Base-by-base conservation (phyloP, 441 rosid species). In the Geranium incanum region DNA sequence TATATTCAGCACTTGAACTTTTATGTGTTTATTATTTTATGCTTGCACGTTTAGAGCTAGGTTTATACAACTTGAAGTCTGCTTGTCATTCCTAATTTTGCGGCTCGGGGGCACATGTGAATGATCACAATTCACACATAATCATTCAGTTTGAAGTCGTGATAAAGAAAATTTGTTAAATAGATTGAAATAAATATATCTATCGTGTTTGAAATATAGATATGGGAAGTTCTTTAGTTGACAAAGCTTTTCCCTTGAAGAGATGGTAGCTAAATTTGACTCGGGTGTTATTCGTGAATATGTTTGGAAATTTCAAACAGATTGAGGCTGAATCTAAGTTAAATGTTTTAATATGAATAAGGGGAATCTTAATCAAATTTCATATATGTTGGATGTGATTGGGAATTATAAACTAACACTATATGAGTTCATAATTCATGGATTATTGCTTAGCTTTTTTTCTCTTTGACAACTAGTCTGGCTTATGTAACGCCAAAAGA, bases 1-100 rank as follows among this genome's bases (percentile, higher is more conserved):
- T 50, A 59, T 41, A 74, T 11, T 21, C 21, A 21, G 21, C 21
- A 21, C 21, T 21, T 21, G 21, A 6, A 38, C 66, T 57, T 43
- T 68, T 33, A 6, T 69, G 11, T 60, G 9, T 52, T 57, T 45
- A 66, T 70, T 67, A 21, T 68, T 59, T 68, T 0, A 15, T 57
- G 7, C 38, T 37, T 73, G 4, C 5, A 28, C 3, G 21, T 68
- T 50, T 64, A 64, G 37, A 41, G 38, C 59, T 38, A 67, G 68
- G 18, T 7, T 39, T 68, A 2, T 62, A 3, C 7, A 13, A 41
- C 0, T 3, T 12, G 33, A 8, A 57, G 3, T 57, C 63, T 57
- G 63, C 18, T 52, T 16, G 57, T 13, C 57, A 57, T 57, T 57
- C 23, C 63, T 57, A 57, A 16, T 57, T 16, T 16, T 57, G 60